phyloP scores from a whole-genome alignment of 306 rosid genomes.

The Inga leiocalycina region DNA sequence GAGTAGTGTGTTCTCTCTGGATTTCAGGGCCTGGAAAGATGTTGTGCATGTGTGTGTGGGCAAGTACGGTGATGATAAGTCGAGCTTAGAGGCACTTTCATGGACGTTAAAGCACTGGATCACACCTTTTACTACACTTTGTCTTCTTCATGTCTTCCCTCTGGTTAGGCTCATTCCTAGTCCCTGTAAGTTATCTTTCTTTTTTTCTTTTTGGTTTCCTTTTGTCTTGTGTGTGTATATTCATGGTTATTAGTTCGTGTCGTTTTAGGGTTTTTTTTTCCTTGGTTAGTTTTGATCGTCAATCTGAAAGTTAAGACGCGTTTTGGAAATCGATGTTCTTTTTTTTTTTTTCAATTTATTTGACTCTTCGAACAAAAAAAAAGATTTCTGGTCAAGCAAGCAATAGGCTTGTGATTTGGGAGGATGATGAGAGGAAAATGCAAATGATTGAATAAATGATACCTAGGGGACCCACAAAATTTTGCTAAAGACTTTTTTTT shows the following conservation, averaged over 20 bases:
- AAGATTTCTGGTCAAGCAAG: background rate
- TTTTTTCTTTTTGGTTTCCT: background rate
- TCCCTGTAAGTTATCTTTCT: conserved; percentile 8
- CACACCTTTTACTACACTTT: background rate
- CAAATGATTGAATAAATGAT: background rate
- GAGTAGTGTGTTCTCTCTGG: conserved; percentile 24
- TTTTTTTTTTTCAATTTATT: background rate
- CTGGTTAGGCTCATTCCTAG: conserved; percentile 11
- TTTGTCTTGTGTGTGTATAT: background rate
- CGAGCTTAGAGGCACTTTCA: conserved; percentile 14
- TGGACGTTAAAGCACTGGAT: conserved; percentile 22
- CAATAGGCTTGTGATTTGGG: background rate
- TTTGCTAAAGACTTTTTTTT: too few species aligned
- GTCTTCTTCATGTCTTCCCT: conserved; percentile 26
- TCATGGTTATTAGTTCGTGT: background rate
- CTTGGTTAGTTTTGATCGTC: background rate
- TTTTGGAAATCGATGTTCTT: background rate
- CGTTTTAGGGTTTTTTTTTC: background rate
- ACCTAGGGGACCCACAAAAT: background rate
- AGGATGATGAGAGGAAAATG: background rate
- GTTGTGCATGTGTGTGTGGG: conserved; percentile 18
- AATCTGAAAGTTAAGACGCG: background rate
- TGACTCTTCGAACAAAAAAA: background rate
- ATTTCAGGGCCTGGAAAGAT: background rate
- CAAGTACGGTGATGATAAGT: background rate